A percentile compares a stretch with the other conserved stretches of the same genome.
These are phyloP conservation scores for Hirschioporus abietinus DNA, from an alignment of 768 basidiomycete species.

Conservation along the genomic window DNA sequence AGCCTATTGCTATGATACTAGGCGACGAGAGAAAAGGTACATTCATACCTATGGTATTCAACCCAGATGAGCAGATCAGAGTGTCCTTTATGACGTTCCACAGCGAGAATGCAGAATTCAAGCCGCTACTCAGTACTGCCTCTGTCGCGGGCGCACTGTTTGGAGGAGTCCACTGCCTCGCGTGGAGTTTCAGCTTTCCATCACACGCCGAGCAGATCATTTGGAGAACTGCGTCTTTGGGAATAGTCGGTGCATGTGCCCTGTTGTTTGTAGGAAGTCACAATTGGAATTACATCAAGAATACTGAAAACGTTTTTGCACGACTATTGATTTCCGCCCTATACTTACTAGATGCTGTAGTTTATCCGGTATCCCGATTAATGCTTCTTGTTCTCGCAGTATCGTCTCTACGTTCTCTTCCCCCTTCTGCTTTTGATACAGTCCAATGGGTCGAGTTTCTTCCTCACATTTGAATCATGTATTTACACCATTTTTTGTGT, in stretches of 20 bases:
- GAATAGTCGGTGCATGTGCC: not conserved
- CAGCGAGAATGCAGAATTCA: not conserved
- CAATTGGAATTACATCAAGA: constrained; percentile 31
- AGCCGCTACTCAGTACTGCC: not conserved
- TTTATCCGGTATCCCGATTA: not conserved
- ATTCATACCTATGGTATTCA: too few relatives aligned
- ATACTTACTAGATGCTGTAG: too few relatives aligned
- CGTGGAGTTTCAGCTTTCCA: constrained; percentile 2
- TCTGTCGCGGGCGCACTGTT: constrained; percentile 15
- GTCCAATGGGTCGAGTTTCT: not conserved
- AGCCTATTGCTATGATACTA: too few relatives aligned
- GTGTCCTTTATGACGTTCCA: not conserved
- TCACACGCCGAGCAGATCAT: constrained; percentile 4
- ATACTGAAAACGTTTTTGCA: constrained; percentile 23
- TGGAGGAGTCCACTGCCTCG: constrained; percentile 10
- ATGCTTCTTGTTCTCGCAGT: constrained; percentile 3
- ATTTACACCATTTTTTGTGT: too few relatives aligned
- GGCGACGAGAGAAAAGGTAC: too few relatives aligned
- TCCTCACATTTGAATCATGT: not conserved
- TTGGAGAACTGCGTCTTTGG: not conserved
- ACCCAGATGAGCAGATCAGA: too few relatives aligned
- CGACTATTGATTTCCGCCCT: too few relatives aligned
- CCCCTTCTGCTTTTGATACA: not conserved
- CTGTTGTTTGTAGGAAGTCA: too few relatives aligned
- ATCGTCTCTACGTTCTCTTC: not conserved